Base-by-base conservation (phyloP, 805 yeast species). In the Candida germanica region DNA sequence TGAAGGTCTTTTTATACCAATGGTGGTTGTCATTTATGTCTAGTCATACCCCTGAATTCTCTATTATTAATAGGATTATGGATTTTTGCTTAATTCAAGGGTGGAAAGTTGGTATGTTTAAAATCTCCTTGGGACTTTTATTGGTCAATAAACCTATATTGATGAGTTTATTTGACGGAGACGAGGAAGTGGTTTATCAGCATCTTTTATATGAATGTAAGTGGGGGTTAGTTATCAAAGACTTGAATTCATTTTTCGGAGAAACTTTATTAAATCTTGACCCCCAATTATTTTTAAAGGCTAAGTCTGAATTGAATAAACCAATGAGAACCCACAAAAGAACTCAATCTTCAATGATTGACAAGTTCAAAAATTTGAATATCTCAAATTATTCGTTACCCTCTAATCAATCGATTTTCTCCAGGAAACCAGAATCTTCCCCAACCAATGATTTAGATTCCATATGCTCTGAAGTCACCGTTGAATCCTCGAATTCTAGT, bases 11-110 rank as follows among this genome's bases (percentile, higher is more conserved):
- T 52, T 64, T 79, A n/a, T 71, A 71, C 33, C 84, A 80, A 50
- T 79, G 86, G 86, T 78, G 82, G 67, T 53, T 79, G 31, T 73
- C 82, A 1, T 71, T 78, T 42, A 71, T 68, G 44, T 75, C 81
- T 1, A 75, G 76, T 21, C 79, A 80, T 27, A 66, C 79, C n/a
- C 85, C 85, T 1, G 71, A 64, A 33, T 44, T 68, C 59, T 54
- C 66, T 39, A 47, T 76, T 59, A 64, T 66, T 58, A 50, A 71
- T 64, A 44, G 73, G 59, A 53, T 66, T 54, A 56, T 79, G 67
- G 69, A 83, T 65, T 59, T 61, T 60, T 50, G 73, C 63, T 54
- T 67, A 57, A 44, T 69, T 61, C 56, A 82, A 67, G 74, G 85
- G 56, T 54, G 74, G 80, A 56, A 70, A 61, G 50, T 71, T 58